Base-by-base conservation (phyloP, 345 rosid genomes). In the Boechera stricta region DNA sequence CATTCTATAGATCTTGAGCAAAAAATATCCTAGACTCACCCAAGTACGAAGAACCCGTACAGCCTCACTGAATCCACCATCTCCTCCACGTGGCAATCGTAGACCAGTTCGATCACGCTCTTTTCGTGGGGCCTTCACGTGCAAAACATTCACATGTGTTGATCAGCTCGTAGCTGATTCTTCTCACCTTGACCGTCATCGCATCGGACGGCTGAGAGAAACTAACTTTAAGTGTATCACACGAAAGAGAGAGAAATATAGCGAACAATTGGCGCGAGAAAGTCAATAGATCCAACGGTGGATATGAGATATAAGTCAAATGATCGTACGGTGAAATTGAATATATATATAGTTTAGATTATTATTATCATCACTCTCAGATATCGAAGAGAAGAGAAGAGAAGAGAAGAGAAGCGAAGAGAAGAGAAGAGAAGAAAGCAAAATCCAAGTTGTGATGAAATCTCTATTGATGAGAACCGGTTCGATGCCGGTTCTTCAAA, bases 391-490 rank as follows among this genome's bases (percentile, higher is more conserved):
- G 29, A 28, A 28, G 29, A 49, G 24, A 42, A 21, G 48, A 58
- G 33, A 64, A 38, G 49, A 56, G 16, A 16, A 16, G 16, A 16
- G 16, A 16, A 16, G 16, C 15, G n/a, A 21, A 33, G 41, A 39
- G 29, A 28, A 28, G 29, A 49, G 24, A 42, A 21, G 48, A 38
- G 49, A 56, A 7, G 31, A 5, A 66, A 2, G 31, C 6, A 5
- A 29, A 55, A 18, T 24, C 55, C 6, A 75, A 67, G 45, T 48
- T 39, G 77, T 76, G 65, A 93, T 91, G 98, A 82, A 86, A 74
- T 79, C 87, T 67, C 45, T 74, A 66, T 65, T 90, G 48, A 10
- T 86, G 31, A 79, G 96, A 79, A 80, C 90, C 66, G 88, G 89
- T 71, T 91, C 94, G 39, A 62, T 84, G 68, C 81, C 87, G 68